Evolutionary conservation across 2,329 filamentous ascomycete genomes (phyloP).

Genomic region (Alternaria brassicicola): DNA sequence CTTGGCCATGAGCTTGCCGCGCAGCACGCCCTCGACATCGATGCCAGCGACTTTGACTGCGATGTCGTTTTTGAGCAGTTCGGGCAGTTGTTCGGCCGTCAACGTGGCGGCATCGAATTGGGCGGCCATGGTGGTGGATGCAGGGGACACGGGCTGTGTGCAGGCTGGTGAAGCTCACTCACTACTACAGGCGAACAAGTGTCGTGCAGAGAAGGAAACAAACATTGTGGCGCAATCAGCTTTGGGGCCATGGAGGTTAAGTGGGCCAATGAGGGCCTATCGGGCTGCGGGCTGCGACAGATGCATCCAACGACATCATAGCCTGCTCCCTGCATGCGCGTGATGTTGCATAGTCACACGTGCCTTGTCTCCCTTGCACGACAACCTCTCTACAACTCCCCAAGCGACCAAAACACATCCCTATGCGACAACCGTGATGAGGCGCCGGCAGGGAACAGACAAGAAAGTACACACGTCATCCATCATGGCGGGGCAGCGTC

Average conservation of each 20-base stretch:
- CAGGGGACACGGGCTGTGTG: neutral
- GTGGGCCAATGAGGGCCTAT: constrained; percentile 39
- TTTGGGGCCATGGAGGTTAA: constrained; percentile 30
- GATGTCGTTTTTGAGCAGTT: constrained; percentile 71
- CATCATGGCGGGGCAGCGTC: constrained; percentile 29
- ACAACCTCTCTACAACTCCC: constrained; percentile 7
- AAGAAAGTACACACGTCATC: constrained; percentile 9
- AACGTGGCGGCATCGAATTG: constrained; percentile 48
- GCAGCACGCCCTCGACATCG: constrained; percentile 85
- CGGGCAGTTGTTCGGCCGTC: constrained; percentile 68
- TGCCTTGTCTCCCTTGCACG: constrained; percentile 10
- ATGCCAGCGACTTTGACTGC: constrained; percentile 87
- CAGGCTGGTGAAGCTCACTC: neutral
- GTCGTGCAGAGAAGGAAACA: neutral
- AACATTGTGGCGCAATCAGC: constrained; percentile 11
- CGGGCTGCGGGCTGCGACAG: constrained; percentile 11
- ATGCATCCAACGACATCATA: constrained; percentile 24
- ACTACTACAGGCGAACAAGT: neutral
- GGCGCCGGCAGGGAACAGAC: constrained; percentile 11
- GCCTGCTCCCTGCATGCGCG: constrained; percentile 5
- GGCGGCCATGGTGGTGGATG: constrained; percentile 16
- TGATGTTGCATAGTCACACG: constrained; percentile 13
- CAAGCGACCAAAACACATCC: constrained; percentile 10
- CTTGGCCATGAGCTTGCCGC: constrained; percentile 90
- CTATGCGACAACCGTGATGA: constrained; percentile 27